These are phyloP conservation scores for Ophiostoma ips DNA, from an alignment of 2,329 filamentous ascomycete species.

Conservation along the genomic window DNA sequence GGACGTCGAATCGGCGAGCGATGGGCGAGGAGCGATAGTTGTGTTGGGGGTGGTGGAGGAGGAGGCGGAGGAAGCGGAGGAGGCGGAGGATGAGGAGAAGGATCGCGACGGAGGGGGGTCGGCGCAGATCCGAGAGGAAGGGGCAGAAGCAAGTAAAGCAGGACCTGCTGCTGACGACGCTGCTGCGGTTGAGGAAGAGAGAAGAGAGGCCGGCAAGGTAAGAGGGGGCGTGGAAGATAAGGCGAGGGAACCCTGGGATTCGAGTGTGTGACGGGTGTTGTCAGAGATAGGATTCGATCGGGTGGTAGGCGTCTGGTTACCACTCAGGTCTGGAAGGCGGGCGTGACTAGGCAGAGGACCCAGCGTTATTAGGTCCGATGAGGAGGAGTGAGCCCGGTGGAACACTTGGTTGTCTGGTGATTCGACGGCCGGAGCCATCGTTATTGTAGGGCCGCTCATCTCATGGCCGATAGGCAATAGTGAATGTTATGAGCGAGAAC, in stretches of 20 bases:
- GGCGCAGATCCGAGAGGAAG: constrained; percentile 2
- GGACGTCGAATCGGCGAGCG: constrained; percentile 14
- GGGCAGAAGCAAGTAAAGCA: constrained; percentile 2
- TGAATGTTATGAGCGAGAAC: constrained; percentile 2
- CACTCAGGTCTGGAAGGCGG: background rate
- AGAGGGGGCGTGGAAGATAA: background rate
- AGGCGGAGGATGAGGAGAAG: background rate
- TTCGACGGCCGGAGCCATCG: constrained; percentile 28
- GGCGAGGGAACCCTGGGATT: background rate
- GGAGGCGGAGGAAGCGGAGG: background rate
- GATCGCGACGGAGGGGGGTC: constrained; percentile 2
- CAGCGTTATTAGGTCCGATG: constrained; percentile 18
- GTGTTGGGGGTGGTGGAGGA: background rate
- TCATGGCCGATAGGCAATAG: constrained; percentile 20
- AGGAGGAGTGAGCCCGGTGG: constrained; percentile 23
- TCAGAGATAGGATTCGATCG: constrained; percentile 2
- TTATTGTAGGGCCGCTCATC: constrained; percentile 28
- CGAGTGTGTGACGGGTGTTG: constrained; percentile 8
- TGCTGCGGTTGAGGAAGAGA: constrained; percentile 9
- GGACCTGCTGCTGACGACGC: constrained; percentile 1
- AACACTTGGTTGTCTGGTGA: constrained; percentile 20
- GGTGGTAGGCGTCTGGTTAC: constrained; percentile 4
- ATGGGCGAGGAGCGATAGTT: background rate
- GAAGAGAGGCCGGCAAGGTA: background rate
- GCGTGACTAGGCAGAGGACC: constrained; percentile 12